Percentiles rank a stretch among this genome's conserved stretches.
phyloP scores from a whole-genome alignment of 1,284 basidiomycete genomes.

The Retiboletus flavoniger region DNA sequence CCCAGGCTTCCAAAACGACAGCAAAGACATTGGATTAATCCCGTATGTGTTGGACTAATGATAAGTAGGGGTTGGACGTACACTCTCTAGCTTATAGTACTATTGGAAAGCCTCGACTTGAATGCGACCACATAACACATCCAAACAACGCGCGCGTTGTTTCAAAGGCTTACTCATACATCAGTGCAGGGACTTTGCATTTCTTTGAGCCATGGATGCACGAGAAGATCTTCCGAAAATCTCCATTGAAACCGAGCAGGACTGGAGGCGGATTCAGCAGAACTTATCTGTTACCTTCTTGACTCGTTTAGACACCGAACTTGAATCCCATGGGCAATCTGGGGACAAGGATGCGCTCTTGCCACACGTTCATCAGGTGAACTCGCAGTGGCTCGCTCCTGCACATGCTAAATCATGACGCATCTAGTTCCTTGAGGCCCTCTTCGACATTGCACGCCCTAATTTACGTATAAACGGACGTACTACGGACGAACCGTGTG shows the following conservation, averaged over 20 bases:
- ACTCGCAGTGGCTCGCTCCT: not conserved
- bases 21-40: constrained; percentile 36
- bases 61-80: too few species aligned
- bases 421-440: constrained; percentile 55
- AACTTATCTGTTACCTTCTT: constrained; percentile 49
- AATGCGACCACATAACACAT: not conserved
- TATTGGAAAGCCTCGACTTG: not conserved
- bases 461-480: constrained; percentile 81
- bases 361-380: constrained; percentile 52
- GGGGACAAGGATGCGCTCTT: constrained; percentile 47
- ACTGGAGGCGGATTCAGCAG: constrained; percentile 58
- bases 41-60: not conserved
- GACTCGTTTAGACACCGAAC: constrained; percentile 43
- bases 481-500: constrained; percentile 53
- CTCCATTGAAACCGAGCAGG: constrained; percentile 58
- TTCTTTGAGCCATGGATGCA: constrained; percentile 25
- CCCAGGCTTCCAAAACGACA: constrained; percentile 82
- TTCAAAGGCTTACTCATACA: too few species aligned
- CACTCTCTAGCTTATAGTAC: too few species aligned
- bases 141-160: constrained; percentile 16
- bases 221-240: constrained; percentile 64
- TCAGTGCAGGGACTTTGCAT: too few species aligned
- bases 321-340: constrained; percentile 34
- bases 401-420: not conserved
- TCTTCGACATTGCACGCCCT: constrained; percentile 62